Percentiles rank a stretch among this genome's conserved stretches.
These are phyloP conservation scores for Nepenthes alata DNA, from an alignment of 179 eudicot species.

Conservation along the genomic window DNA sequence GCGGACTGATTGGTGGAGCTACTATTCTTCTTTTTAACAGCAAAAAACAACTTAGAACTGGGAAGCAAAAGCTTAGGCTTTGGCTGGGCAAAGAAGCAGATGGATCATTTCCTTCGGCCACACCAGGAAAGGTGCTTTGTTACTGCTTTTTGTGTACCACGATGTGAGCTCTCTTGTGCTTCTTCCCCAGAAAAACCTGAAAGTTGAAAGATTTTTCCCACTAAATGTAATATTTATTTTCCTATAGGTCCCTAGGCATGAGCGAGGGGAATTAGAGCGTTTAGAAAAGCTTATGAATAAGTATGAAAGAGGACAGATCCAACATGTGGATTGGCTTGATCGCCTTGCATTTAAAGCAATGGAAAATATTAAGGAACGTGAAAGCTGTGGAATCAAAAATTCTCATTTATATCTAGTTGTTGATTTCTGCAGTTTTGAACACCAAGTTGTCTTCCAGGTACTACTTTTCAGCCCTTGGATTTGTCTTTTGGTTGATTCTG, in stretches of 20 bases:
- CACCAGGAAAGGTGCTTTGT: conserved; percentile 79
- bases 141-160: not conserved
- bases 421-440: conserved; percentile 94
- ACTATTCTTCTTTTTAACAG: conserved; percentile 80
- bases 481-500: not conserved
- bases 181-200: conserved; percentile 1
- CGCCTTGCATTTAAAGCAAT: conserved; percentile 89
- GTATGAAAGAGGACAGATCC: conserved; percentile 94
- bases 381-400: conserved; percentile 62
- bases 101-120: conserved; percentile 64
- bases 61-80: conserved; percentile 90
- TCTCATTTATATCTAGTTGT: conserved; percentile 69
- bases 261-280: conserved; percentile 94
- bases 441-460: conserved; percentile 96
- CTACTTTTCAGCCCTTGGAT: not conserved
- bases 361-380: conserved; percentile 84
- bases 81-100: conserved; percentile 89
- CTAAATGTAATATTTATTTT: conserved; percentile 3
- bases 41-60: conserved; percentile 93
- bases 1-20: conserved; percentile 91
- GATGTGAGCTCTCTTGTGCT: not conserved
- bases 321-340: conserved; percentile 96
- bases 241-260: conserved; percentile 86
- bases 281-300: conserved; percentile 92
- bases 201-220: conserved; percentile 5